Evolutionary conservation across 768 basidiomycete genomes (phyloP).

Genomic region (Amanita phalloides): DNA sequence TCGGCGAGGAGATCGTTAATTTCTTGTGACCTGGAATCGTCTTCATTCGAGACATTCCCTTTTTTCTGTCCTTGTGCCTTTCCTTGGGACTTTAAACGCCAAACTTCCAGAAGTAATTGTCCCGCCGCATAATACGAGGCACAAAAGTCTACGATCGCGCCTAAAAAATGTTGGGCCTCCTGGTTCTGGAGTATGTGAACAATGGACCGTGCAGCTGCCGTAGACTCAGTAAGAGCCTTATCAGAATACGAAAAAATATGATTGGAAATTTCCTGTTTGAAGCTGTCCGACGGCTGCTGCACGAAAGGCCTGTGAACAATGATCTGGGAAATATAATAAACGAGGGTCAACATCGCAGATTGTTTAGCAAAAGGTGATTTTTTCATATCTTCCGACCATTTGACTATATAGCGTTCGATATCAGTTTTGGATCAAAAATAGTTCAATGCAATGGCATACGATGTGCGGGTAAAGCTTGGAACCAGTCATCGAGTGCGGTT

Average conservation of each 20-base stretch:
- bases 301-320: conserved; percentile 65
- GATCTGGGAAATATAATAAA: conserved; percentile 55
- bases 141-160: conserved; percentile 30
- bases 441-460: conserved; percentile 27
- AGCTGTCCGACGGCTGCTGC: conserved; percentile 19
- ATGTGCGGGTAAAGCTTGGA: conserved; percentile 56
- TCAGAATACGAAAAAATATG: background rate
- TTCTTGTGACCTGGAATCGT: conserved; percentile 23
- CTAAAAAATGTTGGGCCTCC: conserved; percentile 31
- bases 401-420: conserved; percentile 30
- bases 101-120: conserved; percentile 43
- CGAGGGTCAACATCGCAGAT: conserved; percentile 43
- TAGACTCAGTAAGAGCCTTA: conserved; percentile 41
- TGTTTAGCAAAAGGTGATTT: conserved; percentile 41
- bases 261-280: conserved; percentile 12
- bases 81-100: conserved; percentile 43
- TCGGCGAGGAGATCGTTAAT: conserved; percentile 27
- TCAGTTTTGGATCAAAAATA: background rate
- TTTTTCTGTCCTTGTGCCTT: conserved; percentile 10
- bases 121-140: conserved; percentile 40
- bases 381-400: conserved; percentile 44
- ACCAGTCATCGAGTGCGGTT: conserved; percentile 62
- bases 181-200: conserved; percentile 48
- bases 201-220: conserved; percentile 49
- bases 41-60: background rate